Evolutionary conservation across 2,329 filamentous ascomycete genomes (phyloP).

Genomic region (Ambrosiella beaveri): DNA sequence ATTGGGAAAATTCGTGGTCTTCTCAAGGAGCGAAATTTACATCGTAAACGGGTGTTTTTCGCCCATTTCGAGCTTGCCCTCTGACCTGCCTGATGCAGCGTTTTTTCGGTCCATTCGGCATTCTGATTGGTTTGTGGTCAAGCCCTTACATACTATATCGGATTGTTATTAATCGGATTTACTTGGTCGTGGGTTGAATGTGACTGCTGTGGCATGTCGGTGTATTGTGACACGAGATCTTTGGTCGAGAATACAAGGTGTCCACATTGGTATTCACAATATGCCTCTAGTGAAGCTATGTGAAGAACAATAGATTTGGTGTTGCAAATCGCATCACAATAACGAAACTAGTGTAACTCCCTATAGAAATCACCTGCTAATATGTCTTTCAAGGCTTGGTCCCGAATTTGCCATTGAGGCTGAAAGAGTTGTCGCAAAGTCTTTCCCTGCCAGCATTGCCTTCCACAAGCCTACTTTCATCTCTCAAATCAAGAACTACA

Average conservation of each 20-base stretch:
- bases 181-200: too few relatives aligned
- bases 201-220: too few relatives aligned
- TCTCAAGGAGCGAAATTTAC: too few relatives aligned
- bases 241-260: too few relatives aligned
- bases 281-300: too few relatives aligned
- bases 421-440: constrained; percentile 43
- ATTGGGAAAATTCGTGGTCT: too few relatives aligned
- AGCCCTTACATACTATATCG: not conserved
- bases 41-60: too few relatives aligned
- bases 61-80: not conserved
- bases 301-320: too few relatives aligned
- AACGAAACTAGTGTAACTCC: too few relatives aligned
- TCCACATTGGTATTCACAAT: too few relatives aligned
- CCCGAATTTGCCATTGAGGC: constrained; percentile 42
- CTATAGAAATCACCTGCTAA: not conserved
- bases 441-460: constrained; percentile 42
- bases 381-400: constrained; percentile 26
- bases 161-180: not conserved
- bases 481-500: constrained; percentile 39
- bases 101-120: constrained; percentile 4
- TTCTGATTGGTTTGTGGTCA: constrained; percentile 6
- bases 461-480: constrained; percentile 47
- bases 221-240: too few relatives aligned
- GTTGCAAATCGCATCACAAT: too few relatives aligned
- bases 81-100: not conserved